Percentiles rank a stretch among this genome's conserved stretches.
phyloP scores from a whole-genome alignment of 129 eudicot genomes.

The Lonicera japonica region DNA sequence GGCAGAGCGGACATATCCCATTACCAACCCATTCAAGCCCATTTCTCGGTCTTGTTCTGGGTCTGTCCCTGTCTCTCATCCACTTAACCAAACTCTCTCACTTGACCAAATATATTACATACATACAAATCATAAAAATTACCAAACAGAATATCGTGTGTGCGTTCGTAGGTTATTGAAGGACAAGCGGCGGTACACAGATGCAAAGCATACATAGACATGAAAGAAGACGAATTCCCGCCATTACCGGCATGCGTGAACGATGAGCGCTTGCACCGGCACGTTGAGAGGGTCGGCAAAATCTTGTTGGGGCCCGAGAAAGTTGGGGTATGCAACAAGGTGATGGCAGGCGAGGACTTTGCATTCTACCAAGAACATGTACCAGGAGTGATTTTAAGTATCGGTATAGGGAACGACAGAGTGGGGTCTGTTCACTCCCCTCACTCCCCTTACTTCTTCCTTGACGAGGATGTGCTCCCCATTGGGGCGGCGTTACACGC shows the following conservation, averaged over 20 bases:
- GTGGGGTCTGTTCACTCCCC: constrained; percentile 54
- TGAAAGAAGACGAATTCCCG: constrained; percentile 46
- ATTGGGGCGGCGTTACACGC: constrained; percentile 73
- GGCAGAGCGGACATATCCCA: too few relatives aligned
- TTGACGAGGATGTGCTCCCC: constrained; percentile 72
- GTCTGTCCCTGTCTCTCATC: too few relatives aligned
- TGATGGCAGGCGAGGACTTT: constrained; percentile 87
- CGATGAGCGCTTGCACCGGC: constrained; percentile 38
- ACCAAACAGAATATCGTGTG: neutral
- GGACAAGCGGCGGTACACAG: constrained; percentile 65
- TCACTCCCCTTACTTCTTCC: constrained; percentile 78
- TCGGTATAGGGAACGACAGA: constrained; percentile 63
- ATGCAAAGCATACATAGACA: constrained; percentile 49
- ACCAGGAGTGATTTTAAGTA: constrained; percentile 64
- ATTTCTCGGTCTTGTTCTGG: too few relatives aligned
- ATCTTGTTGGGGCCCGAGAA: constrained; percentile 16
- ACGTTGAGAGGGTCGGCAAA: constrained; percentile 45
- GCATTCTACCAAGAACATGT: constrained; percentile 69
- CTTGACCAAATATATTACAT: too few relatives aligned
- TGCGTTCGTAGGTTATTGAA: constrained; percentile 47
- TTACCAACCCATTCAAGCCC: too few relatives aligned
- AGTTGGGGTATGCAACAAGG: constrained; percentile 16
- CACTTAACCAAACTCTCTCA: too few relatives aligned
- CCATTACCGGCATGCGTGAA: constrained; percentile 53
- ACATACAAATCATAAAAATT: too few relatives aligned